Percentiles rank a stretch among this genome's conserved stretches.
Evolutionary conservation across 2,329 filamentous ascomycete genomes (phyloP).

Genomic region (Alternaria gansuensis): DNA sequence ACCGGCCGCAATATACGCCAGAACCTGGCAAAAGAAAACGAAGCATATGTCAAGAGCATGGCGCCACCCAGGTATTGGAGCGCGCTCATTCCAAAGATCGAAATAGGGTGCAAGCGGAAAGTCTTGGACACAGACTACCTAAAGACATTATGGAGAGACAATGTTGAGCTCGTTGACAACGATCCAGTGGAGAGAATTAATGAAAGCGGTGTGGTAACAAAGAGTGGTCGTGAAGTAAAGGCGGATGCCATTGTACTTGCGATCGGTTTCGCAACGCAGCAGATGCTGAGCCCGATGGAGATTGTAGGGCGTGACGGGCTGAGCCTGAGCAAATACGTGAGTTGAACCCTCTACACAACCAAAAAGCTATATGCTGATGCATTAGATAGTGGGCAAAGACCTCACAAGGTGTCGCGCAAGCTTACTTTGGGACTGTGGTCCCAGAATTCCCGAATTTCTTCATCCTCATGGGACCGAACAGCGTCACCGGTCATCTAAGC

Average conservation of each 20-base stretch:
- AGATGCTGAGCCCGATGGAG: slow-evolving; percentile 59
- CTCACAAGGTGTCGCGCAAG: slow-evolving; percentile 51
- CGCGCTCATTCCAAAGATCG: slow-evolving; percentile 55
- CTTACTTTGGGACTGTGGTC: slow-evolving; percentile 62
- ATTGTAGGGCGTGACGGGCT: slow-evolving; percentile 57
- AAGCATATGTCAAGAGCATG: slow-evolving; percentile 55
- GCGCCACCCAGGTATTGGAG: slow-evolving; percentile 58
- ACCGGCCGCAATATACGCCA: slow-evolving; percentile 51
- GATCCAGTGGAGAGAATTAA: slow-evolving; percentile 56
- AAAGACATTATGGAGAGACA: slow-evolving; percentile 54
- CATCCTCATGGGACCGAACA: slow-evolving; percentile 49
- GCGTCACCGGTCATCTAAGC: slow-evolving; percentile 60
- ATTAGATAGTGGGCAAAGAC: slow-evolving; percentile 51
- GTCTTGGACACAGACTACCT: slow-evolving; percentile 61
- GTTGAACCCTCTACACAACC: not conserved
- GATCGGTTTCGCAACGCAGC: slow-evolving; percentile 61
- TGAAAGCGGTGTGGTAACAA: slow-evolving; percentile 52
- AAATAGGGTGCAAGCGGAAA: slow-evolving; percentile 61
- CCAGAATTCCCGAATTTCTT: slow-evolving; percentile 45
- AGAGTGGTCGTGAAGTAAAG: slow-evolving; percentile 50
- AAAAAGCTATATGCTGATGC: slow-evolving; percentile 4
- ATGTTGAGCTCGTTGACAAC: slow-evolving; percentile 55
- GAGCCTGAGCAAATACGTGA: slow-evolving; percentile 51
- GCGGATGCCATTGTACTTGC: slow-evolving; percentile 61
- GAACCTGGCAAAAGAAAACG: slow-evolving; percentile 51